Conservation (phyloP, 306 rosid species). For the Castanea sativa region DNA sequence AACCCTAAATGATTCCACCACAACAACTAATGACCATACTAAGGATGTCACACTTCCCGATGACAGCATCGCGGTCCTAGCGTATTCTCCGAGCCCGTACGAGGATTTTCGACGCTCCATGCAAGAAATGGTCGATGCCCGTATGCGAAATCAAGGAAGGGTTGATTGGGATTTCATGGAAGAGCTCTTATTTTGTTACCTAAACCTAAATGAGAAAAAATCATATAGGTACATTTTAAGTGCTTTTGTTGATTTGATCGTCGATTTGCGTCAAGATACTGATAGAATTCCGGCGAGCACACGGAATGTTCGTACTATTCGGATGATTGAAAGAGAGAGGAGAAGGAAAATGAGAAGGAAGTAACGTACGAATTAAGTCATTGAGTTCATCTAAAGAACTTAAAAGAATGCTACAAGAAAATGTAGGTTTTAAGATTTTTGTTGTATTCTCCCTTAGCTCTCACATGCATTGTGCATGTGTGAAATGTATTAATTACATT, state of each 20-base stretch:
- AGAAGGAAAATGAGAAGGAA: slow-evolving; percentile 14
- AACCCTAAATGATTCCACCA: slow-evolving; percentile 11
- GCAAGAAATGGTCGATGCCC: slow-evolving; percentile 54
- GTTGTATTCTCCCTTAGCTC: slow-evolving; percentile 21
- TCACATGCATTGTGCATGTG: slow-evolving; percentile 36
- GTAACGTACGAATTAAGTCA: slow-evolving; percentile 22
- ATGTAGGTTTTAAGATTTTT: background rate
- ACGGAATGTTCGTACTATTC: slow-evolving; percentile 34
- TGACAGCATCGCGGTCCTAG: slow-evolving; percentile 55
- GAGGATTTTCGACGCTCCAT: slow-evolving; percentile 65
- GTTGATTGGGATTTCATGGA: slow-evolving; percentile 89
- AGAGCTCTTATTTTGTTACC: slow-evolving; percentile 59
- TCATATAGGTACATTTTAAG: slow-evolving; percentile 54
- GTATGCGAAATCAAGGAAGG: slow-evolving; percentile 25
- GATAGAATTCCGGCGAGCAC: slow-evolving; percentile 19
- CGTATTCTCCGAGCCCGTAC: slow-evolving; percentile 46
- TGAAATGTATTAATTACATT: slow-evolving; percentile 15
- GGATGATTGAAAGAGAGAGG: slow-evolving; percentile 14
- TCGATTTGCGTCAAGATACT: slow-evolving; percentile 32
- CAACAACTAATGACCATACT: background rate
- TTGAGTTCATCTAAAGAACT: background rate
- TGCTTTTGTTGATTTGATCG: slow-evolving; percentile 66
- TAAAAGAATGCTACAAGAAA: background rate
- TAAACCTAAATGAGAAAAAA: slow-evolving; percentile 64
- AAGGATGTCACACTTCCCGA: slow-evolving; percentile 28